Conservation (phyloP, 495 filamentous ascomycete species). For the Tricharina praecox region DNA sequence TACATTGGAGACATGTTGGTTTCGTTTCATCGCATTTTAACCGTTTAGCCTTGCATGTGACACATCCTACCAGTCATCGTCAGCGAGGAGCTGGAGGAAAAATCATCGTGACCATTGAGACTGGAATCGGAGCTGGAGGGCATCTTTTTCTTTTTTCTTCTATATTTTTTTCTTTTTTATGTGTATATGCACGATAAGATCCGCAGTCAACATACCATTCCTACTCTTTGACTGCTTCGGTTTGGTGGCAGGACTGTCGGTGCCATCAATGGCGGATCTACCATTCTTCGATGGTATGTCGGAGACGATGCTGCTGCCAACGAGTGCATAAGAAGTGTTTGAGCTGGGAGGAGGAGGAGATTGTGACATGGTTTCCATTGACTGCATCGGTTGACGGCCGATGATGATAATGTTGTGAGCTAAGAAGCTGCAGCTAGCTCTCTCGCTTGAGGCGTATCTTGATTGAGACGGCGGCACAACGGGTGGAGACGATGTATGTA, state of each 20-base stretch:
- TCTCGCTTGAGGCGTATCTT: not conserved
- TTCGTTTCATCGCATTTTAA: conserved; percentile 72
- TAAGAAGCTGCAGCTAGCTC: too few species aligned
- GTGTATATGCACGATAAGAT: too few species aligned
- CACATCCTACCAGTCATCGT: conserved; percentile 41
- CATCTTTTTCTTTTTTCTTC: too few species aligned
- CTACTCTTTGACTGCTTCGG: conserved; percentile 71
- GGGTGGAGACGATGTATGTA: too few species aligned
- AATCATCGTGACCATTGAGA: too few species aligned
- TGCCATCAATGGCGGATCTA: conserved; percentile 18
- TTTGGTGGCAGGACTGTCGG: conserved; percentile 32
- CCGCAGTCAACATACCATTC: conserved; percentile 60
- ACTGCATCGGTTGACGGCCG: too few species aligned
- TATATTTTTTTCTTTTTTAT: too few species aligned
- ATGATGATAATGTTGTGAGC: not conserved
- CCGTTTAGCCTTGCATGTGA: conserved; percentile 66
- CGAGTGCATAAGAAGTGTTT: conserved; percentile 6
- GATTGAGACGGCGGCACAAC: too few species aligned
- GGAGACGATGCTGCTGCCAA: conserved; percentile 7
- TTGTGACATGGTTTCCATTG: conserved; percentile 8
- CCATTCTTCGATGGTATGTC: conserved; percentile 10
- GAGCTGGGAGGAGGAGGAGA: conserved; percentile 10
- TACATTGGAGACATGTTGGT: conserved; percentile 56
- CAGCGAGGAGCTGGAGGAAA: conserved; percentile 3
- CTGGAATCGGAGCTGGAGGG: too few species aligned